phyloP scores from a whole-genome alignment of 169 alveolate genomes.

The Miamiensis avidus region DNA sequence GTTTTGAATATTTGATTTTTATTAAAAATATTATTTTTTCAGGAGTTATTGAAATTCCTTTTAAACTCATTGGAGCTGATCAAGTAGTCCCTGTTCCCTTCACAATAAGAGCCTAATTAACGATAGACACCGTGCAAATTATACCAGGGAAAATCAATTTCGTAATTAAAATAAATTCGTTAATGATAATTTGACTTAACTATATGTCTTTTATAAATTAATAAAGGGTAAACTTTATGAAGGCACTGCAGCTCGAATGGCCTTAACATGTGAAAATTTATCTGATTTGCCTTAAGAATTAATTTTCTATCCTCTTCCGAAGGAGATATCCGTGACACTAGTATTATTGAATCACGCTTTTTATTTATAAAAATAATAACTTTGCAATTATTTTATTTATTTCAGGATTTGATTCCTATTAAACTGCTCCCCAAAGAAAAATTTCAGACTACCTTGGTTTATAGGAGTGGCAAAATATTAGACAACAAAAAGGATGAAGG shows the following conservation, averaged over 20 bases:
- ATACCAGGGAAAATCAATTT: conserved; percentile 73
- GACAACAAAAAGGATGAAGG: conserved; percentile 65
- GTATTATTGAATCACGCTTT: neutral
- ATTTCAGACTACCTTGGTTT: conserved; percentile 59
- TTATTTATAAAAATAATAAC: neutral
- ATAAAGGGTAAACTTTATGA: conserved; percentile 65
- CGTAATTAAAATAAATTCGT: neutral
- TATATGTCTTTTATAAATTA: too few species aligned
- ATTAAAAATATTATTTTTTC: conserved; percentile 22
- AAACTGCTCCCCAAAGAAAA: conserved; percentile 72
- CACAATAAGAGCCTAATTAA: conserved; percentile 60
- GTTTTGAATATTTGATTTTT: neutral
- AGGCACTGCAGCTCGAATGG: conserved; percentile 73
- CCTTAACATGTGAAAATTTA: conserved; percentile 66
- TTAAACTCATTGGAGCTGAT: conserved; percentile 82
- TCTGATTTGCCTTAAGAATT: conserved; percentile 77
- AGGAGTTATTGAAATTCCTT: conserved; percentile 61
- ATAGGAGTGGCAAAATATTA: conserved; percentile 68
- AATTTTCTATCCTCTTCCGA: conserved; percentile 77
- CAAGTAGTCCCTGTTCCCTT: conserved; percentile 81
- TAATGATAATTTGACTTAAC: too few species aligned
- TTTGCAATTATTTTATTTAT: too few species aligned
- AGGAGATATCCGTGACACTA: conserved; percentile 68
- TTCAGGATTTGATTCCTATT: conserved; percentile 63
- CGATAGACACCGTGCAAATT: conserved; percentile 66